Conservation (phyloP, 75 land plant genomes). For the Cupressus sempervirens region DNA sequence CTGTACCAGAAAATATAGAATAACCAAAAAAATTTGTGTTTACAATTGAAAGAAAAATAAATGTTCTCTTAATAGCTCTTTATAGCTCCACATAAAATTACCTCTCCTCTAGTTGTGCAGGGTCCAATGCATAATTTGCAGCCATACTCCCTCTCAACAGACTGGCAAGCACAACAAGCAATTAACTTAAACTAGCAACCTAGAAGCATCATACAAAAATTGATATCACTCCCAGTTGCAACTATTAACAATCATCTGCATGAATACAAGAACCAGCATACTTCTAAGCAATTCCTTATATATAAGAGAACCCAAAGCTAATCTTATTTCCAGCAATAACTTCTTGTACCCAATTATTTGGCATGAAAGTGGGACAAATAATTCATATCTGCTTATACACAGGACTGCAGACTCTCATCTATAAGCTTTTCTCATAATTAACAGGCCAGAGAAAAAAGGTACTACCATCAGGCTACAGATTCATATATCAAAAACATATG, state of each 20-base stretch:
- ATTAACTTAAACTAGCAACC: neutral
- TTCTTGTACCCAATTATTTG: neutral
- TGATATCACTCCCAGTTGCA: neutral
- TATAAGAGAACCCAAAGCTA: neutral
- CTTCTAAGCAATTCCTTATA: neutral
- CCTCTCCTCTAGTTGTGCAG: slow-evolving; percentile 99
- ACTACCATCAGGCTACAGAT: neutral
- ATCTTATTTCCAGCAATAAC: neutral
- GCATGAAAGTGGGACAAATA: neutral
- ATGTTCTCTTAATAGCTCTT: neutral
- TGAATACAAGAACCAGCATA: neutral
- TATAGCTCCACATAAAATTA: slow-evolving; percentile 15
- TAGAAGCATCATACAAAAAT: neutral
- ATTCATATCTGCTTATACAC: neutral
- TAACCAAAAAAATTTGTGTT: neutral
- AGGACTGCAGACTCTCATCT: neutral
- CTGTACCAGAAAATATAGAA: neutral
- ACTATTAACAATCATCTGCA: neutral
- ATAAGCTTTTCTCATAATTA: neutral
- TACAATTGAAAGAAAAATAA: neutral
- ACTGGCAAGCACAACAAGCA: slow-evolving; percentile 31
- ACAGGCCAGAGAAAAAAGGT: neutral
- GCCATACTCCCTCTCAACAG: slow-evolving; percentile 82
- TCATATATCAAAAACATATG: neutral
- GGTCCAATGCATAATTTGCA: slow-evolving; percentile 98